phyloP scores from a whole-genome alignment of 441 rosid genomes.

The Brassica balearica region DNA sequence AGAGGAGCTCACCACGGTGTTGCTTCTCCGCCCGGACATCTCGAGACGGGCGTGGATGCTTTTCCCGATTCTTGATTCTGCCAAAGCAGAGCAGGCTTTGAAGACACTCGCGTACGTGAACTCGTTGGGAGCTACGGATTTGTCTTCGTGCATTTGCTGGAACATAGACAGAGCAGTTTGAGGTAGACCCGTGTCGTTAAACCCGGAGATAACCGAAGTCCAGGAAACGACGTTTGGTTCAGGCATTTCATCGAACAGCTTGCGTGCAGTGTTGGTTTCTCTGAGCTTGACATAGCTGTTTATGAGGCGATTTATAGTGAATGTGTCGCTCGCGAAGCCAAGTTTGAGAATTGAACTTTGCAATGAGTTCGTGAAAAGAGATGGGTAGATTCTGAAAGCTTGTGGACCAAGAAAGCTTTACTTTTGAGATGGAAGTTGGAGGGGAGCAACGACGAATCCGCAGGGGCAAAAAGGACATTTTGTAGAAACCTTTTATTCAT shows the following conservation, averaged over 20 bases:
- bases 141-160: conserved; percentile 45
- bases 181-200: conserved; percentile 47
- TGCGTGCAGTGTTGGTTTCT: conserved; percentile 44
- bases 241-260: conserved; percentile 71
- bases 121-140: conserved; percentile 58
- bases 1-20: conserved; percentile 72
- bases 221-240: conserved; percentile 81
- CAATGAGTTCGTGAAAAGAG: conserved; percentile 36
- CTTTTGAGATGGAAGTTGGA: conserved; percentile 16
- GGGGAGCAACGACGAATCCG: neutral
- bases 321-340: conserved; percentile 48
- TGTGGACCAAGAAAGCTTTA: conserved; percentile 38
- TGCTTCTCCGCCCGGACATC: conserved; percentile 52
- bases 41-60: conserved; percentile 64
- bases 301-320: conserved; percentile 56
- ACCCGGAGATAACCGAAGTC: conserved; percentile 72
- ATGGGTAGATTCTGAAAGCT: conserved; percentile 47
- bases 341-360: conserved; percentile 53
- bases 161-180: conserved; percentile 52
- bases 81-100: conserved; percentile 66
- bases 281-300: conserved; percentile 47
- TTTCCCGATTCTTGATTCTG: conserved; percentile 56
- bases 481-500: conserved; percentile 10
- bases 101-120: conserved; percentile 64
- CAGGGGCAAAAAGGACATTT: conserved; percentile 23